Conservation (phyloP, 345 rosid species). For the Gossypium longicalyx region DNA sequence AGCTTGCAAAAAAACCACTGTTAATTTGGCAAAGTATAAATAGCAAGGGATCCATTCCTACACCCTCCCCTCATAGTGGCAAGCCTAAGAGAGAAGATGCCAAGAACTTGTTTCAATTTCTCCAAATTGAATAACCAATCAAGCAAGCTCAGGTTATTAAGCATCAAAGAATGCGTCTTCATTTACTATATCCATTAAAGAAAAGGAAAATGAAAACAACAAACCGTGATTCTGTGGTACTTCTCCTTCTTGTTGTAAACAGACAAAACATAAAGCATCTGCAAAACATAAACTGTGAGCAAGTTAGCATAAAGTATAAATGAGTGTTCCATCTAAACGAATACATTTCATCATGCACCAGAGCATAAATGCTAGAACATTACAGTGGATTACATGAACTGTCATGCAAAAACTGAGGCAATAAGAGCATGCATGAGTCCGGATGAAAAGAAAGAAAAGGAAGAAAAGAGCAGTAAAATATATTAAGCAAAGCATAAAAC, state of each 20-base stretch:
- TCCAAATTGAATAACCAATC: background rate
- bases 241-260: constrained; percentile 95
- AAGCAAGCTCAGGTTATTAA: background rate
- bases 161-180: constrained; percentile 7
- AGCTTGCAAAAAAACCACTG: background rate
- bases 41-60: constrained; percentile 2
- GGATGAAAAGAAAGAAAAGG: background rate
- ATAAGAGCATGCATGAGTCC: background rate
- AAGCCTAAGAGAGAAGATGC: background rate
- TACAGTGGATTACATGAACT: background rate
- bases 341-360: background rate
- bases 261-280: constrained; percentile 95
- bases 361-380: background rate
- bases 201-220: constrained; percentile 29
- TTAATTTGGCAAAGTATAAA: background rate
- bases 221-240: constrained; percentile 74
- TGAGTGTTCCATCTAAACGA: background rate
- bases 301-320: background rate
- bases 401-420: background rate
- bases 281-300: constrained; percentile 32
- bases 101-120: background rate
- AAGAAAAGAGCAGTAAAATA: background rate
- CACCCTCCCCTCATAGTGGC: background rate
- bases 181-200: background rate
- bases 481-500: background rate